phyloP scores from a whole-genome alignment of 2,329 filamentous ascomycete genomes.

The Colletotrichum liaoningense region DNA sequence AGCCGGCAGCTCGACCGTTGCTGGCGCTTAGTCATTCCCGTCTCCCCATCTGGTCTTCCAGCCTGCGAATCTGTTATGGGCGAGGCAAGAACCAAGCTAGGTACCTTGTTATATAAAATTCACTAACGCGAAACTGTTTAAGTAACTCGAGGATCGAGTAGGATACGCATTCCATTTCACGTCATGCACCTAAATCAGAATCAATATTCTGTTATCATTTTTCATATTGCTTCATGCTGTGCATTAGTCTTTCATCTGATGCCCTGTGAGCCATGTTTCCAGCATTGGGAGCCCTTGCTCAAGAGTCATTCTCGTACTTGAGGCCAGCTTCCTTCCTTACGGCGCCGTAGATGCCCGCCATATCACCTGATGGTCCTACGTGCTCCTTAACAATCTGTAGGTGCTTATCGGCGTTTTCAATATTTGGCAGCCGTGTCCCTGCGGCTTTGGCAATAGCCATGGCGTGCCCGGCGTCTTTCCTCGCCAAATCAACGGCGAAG shows the following conservation, averaged over 20 bases:
- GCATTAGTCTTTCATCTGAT: not conserved
- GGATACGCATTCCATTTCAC: not conserved
- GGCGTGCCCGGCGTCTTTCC: slow-evolving; percentile 85
- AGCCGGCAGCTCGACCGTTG: not conserved
- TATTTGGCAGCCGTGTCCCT: slow-evolving; percentile 72
- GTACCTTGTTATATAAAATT: no score
- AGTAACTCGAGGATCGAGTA: no score
- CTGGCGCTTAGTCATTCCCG: slow-evolving; percentile 9
- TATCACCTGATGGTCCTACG: slow-evolving; percentile 76
- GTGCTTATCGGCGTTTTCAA: slow-evolving; percentile 77
- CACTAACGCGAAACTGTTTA: no score
- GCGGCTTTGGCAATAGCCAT: slow-evolving; percentile 71
- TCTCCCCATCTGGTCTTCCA: not conserved
- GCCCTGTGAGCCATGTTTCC: no score
- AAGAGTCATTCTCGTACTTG: slow-evolving; percentile 74
- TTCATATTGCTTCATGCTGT: not conserved
- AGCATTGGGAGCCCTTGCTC: not conserved
- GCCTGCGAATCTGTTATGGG: no score
- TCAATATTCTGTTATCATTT: not conserved
- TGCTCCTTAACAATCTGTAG: slow-evolving; percentile 77
- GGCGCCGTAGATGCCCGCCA: slow-evolving; percentile 85
- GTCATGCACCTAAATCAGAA: not conserved
- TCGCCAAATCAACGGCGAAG: slow-evolving; percentile 83
- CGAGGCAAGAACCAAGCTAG: no score
- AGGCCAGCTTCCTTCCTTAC: slow-evolving; percentile 80